Evolutionary conservation across 768 basidiomycete species (phyloP), one percentile per base, ranked within the genome.

Genomic region (Psilocybe subaeruginosa): DNA sequence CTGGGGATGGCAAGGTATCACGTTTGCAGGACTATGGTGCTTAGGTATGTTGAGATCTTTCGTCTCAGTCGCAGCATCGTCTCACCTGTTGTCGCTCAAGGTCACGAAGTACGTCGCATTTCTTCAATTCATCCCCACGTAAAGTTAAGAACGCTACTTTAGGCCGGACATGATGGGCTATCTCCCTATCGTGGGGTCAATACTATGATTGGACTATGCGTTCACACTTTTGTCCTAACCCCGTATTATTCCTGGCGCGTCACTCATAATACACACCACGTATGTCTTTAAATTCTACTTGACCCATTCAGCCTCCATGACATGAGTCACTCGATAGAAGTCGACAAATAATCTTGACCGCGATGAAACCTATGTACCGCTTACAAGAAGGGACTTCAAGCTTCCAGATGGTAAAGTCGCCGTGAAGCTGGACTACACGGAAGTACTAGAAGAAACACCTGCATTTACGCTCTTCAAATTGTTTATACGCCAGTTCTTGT

Each of bases 301-400:
- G 9, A 6, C 7, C 30, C 9, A 23, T 19, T 23, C 23, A 23
- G 23, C 63, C 43, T 54, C 11, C 45, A 51, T 43, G 37, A 35
- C 6, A 12, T 39, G 3, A 51, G n/a, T 30, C 45, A 14, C 27
- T 17, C 5, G 12, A 8, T 54, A 81, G 80, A 81, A 81, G 76
- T 66, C 77, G 0, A 82, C 80, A 1, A 80, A 81, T 58, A 73
- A 79, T 60, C 81, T 91, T 64, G 89, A 89, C 56, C 80, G 88
- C 8, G 91, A 93, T 62, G 90, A 92, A 73, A 91, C 89, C 30
- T 89, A 84, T 59, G 79, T 89, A 27, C 88, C 87, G 31, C 75
- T 76, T 8, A 79, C 77, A 7, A 68, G 75, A 27, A 75, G 71
- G 46, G 74, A 78, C 48, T 76, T 80, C 62, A 74, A 76, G 56